Base-by-base conservation (phyloP, 768 basidiomycete species). In the Lepiota brunneoincarnata region DNA sequence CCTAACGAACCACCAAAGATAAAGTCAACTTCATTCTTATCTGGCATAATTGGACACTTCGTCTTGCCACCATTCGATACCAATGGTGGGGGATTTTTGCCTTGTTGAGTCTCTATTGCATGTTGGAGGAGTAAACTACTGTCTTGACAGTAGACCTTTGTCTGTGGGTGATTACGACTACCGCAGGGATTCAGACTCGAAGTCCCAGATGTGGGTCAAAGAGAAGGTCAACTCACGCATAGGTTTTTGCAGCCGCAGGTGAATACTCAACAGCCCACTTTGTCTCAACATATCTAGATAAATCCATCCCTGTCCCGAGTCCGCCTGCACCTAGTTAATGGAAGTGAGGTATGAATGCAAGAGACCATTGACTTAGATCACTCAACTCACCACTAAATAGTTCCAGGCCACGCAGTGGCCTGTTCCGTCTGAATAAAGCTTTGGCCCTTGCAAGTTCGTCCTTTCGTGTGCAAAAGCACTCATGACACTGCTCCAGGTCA, bases 181-280 rank as follows among this genome's bases (percentile, higher is more conserved):
- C 17, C 4, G 56, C 44, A 17, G 59, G 28, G n/a, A 12, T 31
- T 24, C 51, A 47, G 21, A 38, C 31, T 41, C 43, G n/a, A n/a
- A n/a, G n/a, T n/a, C n/a, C n/a, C n/a, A 18, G 57, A 10, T n/a
- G 38, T 35, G 2, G 17, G 12, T 41, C 55, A 9, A 42, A 17
- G 34, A 14, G 23, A 49, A 31, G 28, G 34, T 34, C 43, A 34
- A 61, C 75, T 63, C 58, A 89, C 89, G 70, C 62, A 51, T 83
- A 87, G 1, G 87, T 87, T 47, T 70, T 70, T 2, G 87, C 85
- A 28, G 88, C 87, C 51, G 83, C 73, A 14, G 79, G 75, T 0
- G 77, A 79, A 58, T 77, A 81, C 63, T 91, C 89, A 0, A 90
- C 75, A 0, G 87, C 89, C 75, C 85, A 88, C 59, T 72, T 75